Base-by-base conservation (phyloP, 768 basidiomycete genomes). In the Boletus rufocinnamomeus region DNA sequence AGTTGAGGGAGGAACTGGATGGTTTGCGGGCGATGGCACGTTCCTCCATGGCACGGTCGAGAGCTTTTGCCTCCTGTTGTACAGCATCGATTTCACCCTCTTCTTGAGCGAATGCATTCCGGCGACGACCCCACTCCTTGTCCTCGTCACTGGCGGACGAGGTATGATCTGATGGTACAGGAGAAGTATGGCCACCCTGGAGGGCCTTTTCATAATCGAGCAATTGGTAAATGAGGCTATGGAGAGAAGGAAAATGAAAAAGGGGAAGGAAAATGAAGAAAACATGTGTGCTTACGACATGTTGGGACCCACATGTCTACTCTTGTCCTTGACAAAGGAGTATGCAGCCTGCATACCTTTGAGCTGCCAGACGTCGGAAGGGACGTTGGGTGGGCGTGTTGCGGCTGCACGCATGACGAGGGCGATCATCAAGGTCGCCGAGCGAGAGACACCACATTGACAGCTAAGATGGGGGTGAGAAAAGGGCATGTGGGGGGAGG, bases 381-480 rank as follows among this genome's bases (percentile, higher is more conserved):
- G 85, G 25, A 90, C 89, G 43, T 77, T 77, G 16, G 87, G 77
- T 14, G 83, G 84, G 60, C 79, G 80, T 46, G 83, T 79, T 48
- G 87, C 85, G 30, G 93, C 91, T n/a, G 93, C 91, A 52, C 92
- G 85, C 93, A 96, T 96, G 62, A 95, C 91, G 56, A 95, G 82
- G 38, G 93, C 94, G 60, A 96, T 95, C 50, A 89, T 84, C 70
- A 95, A 76, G 2, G 94, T 95, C 19, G 94, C 94, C 10, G 91
- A 93, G 62, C 94, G 84, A 23, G 93, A 95, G 35, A 96, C 89
- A 64, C 94, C 94, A 73, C 93, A 94, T 76, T 96, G 94, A 73
- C 94, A 96, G 71, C 92, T 94, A 7, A 61, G 52, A n/a, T 17
- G 56, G 41, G 62, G 6, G 44, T 66, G 63, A 68, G 64, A 60